Percentiles rank a stretch among this genome's conserved stretches.
These are phyloP conservation scores for Luffa acutangula DNA, from an alignment of 306 rosid genomes.

Conservation along the genomic window DNA sequence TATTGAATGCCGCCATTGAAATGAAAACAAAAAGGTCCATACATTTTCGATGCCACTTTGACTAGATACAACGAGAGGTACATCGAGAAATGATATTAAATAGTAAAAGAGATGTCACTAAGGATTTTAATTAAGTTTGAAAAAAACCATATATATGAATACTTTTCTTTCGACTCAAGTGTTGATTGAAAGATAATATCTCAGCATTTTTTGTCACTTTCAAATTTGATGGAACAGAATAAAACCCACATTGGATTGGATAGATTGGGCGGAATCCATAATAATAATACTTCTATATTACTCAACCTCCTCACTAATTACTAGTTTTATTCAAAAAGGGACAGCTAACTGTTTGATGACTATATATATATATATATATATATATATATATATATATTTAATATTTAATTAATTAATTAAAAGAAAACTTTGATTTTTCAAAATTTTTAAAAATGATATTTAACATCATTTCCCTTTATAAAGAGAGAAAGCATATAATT, in stretches of 20 bases:
- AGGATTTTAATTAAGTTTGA: too few relatives aligned
- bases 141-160: not conserved
- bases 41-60: not conserved
- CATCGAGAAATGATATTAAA: conserved; percentile 8
- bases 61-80: not conserved
- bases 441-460: too few relatives aligned
- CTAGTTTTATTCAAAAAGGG: not conserved
- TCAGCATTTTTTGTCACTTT: not conserved
- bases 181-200: conserved; percentile 27
- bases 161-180: conserved; percentile 64
- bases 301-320: not conserved
- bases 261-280: not conserved
- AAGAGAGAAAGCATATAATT: too few relatives aligned
- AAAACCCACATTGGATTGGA: not conserved
- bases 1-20: too few relatives aligned
- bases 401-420: too few relatives aligned
- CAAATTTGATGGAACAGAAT: not conserved
- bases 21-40: not conserved
- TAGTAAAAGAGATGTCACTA: conserved; percentile 23
- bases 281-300: not conserved
- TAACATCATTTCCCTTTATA: not conserved
- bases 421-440: too few relatives aligned
- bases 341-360: not conserved
- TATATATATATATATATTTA: too few relatives aligned
- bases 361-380: too few relatives aligned